Base-by-base conservation (phyloP, 2,329 filamentous ascomycete genomes). In the Exophiala sp. region DNA sequence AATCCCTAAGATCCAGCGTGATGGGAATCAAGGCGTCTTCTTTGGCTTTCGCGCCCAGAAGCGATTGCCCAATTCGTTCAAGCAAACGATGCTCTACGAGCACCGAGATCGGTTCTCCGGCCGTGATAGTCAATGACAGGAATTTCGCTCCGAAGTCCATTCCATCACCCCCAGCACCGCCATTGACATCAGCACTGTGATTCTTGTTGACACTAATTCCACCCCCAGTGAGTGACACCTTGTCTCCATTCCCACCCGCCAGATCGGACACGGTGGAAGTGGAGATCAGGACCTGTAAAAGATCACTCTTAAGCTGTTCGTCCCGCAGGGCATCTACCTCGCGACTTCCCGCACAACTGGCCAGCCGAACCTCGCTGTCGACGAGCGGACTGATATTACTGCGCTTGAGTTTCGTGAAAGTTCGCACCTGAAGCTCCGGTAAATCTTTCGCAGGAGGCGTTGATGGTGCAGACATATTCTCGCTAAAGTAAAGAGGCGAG, bases 351-450 rank as follows among this genome's bases (percentile, higher is more conserved):
- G 89, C 91, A 70, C 91, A 96, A 64, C 91, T 89, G 1, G 95
- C 82, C 11, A 96, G 78, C 47, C 84, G 83, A 12, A 96, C 78
- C 4, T 74, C 77, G 0, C 78, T 76, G 57, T 88, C 85, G 35
- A 94, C 83, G 18, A 80, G 81, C 0, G 92, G 91, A 0, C 82
- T 73, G 45, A 97, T 88, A 60, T 85, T 81, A 62, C 88, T 83
- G 64, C 85, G 86, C 63, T 84, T 86, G n/a, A 99, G 79, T n/a
- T 87, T 83, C 21, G 81, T 80, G 67, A 97, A 96, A 0, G 92
- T 96, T 45, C 88, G 84, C 8, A 78, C 78, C 71, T 96, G 89
- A 24, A 97, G 79, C 67, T 96, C 91, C 14, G 82, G 82, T 10
- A 92, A 78, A 36, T 83, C 88, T 33, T 88, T 83, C 1, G 90